A percentile compares a stretch with the other conserved stretches of the same genome.
Conservation (phyloP, 139 green algal genomes). For the Diplosphaera chodatii region DNA sequence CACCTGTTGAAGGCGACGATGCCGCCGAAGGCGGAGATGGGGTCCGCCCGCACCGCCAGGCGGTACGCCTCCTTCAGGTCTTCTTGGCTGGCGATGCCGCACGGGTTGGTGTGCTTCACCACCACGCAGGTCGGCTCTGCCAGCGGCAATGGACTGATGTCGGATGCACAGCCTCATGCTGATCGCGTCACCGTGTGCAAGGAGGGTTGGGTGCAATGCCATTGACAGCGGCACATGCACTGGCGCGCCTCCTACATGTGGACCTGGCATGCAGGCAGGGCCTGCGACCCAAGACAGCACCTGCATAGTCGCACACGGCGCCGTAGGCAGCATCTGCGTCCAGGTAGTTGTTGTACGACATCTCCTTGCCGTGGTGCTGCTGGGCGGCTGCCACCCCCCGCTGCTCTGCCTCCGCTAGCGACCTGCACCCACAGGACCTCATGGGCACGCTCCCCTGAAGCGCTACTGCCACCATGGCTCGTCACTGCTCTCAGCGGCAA, state of each 20-base stretch:
- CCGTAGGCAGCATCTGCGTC: conserved; percentile 81
- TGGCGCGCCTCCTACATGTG: no score
- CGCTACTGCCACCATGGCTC: no score
- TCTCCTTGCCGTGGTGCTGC: conserved; percentile 98
- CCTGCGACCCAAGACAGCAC: conserved; percentile 6
- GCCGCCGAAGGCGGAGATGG: conserved; percentile 93
- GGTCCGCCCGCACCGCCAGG: conserved; percentile 88
- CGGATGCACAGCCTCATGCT: no score
- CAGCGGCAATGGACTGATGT: no score
- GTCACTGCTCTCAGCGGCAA: no score
- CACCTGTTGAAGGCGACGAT: conserved; percentile 98
- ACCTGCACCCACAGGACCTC: conserved; percentile 21
- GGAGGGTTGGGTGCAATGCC: no score
- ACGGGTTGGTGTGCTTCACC: conserved; percentile 99
- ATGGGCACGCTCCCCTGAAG: no score
- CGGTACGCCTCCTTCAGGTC: conserved; percentile 92
- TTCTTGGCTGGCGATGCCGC: conserved; percentile 71
- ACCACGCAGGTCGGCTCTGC: conserved; percentile 86
- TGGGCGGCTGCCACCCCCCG: conserved; percentile 79
- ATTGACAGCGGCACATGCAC: no score
- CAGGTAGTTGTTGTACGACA: conserved; percentile 99
- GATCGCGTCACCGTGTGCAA: no score
- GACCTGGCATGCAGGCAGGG: conserved; percentile 87
- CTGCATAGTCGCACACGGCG: conserved; percentile 64
- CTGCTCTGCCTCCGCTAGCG: conserved; percentile 63